Conservation (phyloP, 2,329 filamentous ascomycete species). For the Calcarisporium arbuscula region DNA sequence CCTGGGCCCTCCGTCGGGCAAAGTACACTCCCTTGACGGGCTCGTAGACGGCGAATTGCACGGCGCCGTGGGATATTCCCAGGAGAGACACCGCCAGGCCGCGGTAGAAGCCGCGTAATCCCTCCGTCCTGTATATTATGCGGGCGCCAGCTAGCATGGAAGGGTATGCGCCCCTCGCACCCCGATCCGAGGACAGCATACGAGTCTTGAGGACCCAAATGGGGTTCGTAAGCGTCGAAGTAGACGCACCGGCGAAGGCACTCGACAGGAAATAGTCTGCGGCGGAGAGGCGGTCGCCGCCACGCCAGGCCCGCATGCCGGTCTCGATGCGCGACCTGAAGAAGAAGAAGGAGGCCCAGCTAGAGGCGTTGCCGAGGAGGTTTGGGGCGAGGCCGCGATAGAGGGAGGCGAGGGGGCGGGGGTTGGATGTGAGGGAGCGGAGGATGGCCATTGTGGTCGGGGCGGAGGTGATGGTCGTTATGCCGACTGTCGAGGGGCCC, state of each 20-base stretch:
- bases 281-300: conserved; percentile 29
- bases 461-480: conserved; percentile 31
- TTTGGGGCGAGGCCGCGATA: conserved; percentile 91
- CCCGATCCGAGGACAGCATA: conserved; percentile 81
- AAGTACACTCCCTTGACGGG: conserved; percentile 53
- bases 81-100: conserved; percentile 77
- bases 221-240: conserved; percentile 82
- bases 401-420: conserved; percentile 59
- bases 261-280: conserved; percentile 78
- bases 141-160: conserved; percentile 66
- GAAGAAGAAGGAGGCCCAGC: conserved; percentile 92
- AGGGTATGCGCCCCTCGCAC: conserved; percentile 71
- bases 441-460: conserved; percentile 47
- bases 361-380: conserved; percentile 79
- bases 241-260: conserved; percentile 62
- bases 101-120: conserved; percentile 75
- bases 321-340: conserved; percentile 54
- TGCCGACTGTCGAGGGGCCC: conserved; percentile 37
- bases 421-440: conserved; percentile 39
- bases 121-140: conserved; percentile 65
- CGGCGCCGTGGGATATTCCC: conserved; percentile 84
- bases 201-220: conserved; percentile 98
- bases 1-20: conserved; percentile 26
- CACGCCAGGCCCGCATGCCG: conserved; percentile 26
- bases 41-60: conserved; percentile 96